Base-by-base conservation (phyloP, 441 rosid genomes). In the Adansonia madagascariensis region DNA sequence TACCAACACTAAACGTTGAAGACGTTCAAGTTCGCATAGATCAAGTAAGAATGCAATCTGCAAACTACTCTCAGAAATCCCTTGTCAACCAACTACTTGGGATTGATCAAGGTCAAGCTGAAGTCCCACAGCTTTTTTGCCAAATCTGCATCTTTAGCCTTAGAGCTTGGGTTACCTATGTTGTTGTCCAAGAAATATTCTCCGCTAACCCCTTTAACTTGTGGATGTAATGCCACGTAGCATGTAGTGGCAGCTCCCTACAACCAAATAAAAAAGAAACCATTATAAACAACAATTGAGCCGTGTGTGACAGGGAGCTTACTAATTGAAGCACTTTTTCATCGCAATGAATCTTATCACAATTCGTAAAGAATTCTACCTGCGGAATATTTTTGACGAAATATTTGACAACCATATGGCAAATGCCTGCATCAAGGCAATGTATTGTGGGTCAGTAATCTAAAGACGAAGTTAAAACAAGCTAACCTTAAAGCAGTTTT, bases 171-270 rank as follows among this genome's bases (percentile, higher is more conserved):
- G 20, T 78, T 83, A 18, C 80, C 80, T 49, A 77, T 75, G 83
- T 90, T 88, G 77, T 86, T 85, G 55, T 90, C 88, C 80, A 61
- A 47, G 55, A 87, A 86, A 74, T 88, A 87, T 67, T 87, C 82
- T 4, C 88, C 94, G 44, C 83, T 87, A 59, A 82, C 86, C 64
- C 89, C 91, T 22, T 83, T 82, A 20, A 72, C 77, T 22, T 86
- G 89, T 0, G 94, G 87, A 79, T 90, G 88, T 77, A 88, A 75
- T 50, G 91, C 94, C 18, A 84, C 84, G 15, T 85, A 87, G 80
- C 94, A 90, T 0, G 89, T 85, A 12, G 92, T 85, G 47, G 92
- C 88, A 0, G 92, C 91, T 80, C 91, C 92, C 91, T 91, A 77
- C 57, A 82, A 78, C 35, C 79, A 73, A 43, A 50, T 47, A 5